Conservation (phyloP, 106 monocot species). For the Apostasia ramifera region DNA sequence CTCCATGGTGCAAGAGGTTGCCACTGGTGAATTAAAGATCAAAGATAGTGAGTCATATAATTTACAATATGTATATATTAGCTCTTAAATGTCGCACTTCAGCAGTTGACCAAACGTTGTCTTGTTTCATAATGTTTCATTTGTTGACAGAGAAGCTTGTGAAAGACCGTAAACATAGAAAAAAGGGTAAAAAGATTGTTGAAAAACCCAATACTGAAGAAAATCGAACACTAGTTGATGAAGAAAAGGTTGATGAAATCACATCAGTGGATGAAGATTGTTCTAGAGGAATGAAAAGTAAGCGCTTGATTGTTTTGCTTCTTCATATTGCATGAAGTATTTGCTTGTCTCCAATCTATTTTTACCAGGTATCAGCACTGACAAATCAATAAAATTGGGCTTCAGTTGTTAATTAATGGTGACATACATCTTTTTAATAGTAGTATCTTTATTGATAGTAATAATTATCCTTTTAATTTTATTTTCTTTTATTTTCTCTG, state of each 20-base stretch:
- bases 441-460: too few relatives aligned
- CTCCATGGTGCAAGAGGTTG: background rate
- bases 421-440: too few relatives aligned
- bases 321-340: too few relatives aligned
- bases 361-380: too few relatives aligned
- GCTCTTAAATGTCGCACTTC: background rate
- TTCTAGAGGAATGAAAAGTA: slow-evolving; percentile 27
- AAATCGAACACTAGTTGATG: slow-evolving; percentile 1
- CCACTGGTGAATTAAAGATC: background rate
- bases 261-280: slow-evolving; percentile 21
- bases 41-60: background rate
- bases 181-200: background rate
- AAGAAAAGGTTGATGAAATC: slow-evolving; percentile 22
- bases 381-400: too few relatives aligned
- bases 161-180: slow-evolving; percentile 8
- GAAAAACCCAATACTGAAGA: background rate
- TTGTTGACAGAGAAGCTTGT: slow-evolving; percentile 12
- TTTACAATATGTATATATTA: background rate
- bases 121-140: background rate
- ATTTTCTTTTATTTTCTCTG: too few relatives aligned
- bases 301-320: background rate
- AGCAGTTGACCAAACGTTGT: too few relatives aligned
- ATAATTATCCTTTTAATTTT: too few relatives aligned
- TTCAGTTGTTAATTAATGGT: too few relatives aligned
- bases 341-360: too few relatives aligned